Base-by-base conservation (phyloP, 371 early-diverging fungal species). In the Mortierella sp. region DNA sequence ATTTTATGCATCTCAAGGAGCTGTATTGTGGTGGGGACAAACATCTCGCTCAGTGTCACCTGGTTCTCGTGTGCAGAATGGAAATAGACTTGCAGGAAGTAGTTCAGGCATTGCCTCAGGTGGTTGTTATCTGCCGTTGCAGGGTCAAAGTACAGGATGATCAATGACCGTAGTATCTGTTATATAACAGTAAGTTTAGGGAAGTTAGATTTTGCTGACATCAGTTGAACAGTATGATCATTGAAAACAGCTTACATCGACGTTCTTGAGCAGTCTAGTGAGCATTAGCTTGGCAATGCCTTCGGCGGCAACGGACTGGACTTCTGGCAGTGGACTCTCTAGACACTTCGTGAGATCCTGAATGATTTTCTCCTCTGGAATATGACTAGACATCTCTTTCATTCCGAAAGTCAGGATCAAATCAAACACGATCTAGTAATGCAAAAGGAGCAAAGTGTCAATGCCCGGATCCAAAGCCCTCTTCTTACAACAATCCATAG, bases 11-110 rank as follows among this genome's bases (percentile, higher is more conserved):
- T 69, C 23, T 76, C 53, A 23, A 76, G 58, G 11, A 76, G 61
- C 17, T 64, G 52, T 23, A 70, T 11, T 21, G 70, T n/a, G 58
- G 60, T 69, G 0, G 70, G 76, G 19, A 60, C 57, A 24, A 70
- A 48, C 6, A 76, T 56, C 43, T 64, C 57, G 41, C 61, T 60
- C 12, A 76, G 47, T 24, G 50, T 57, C 9, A 69, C 70, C 42
- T 95, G 94, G 73, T 92, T 91, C 2, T 86, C 87, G 34, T 78
- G 70, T 1, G 89, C 81, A 21, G 93, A 91, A 60, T 90, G 89
- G 65, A 92, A 87, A 56, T 86, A 94, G 7, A 90, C 94, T 5
- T 93, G 94, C 68, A 95, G 88, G 64, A 95, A 95, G 73, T 95
- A 95, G 26, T 86, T 86, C 21, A 95, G 80, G 56, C 94, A 94